Evolutionary conservation across 2,329 filamentous ascomycete species (phyloP).

Genomic region (Setomelanomma holmii): DNA sequence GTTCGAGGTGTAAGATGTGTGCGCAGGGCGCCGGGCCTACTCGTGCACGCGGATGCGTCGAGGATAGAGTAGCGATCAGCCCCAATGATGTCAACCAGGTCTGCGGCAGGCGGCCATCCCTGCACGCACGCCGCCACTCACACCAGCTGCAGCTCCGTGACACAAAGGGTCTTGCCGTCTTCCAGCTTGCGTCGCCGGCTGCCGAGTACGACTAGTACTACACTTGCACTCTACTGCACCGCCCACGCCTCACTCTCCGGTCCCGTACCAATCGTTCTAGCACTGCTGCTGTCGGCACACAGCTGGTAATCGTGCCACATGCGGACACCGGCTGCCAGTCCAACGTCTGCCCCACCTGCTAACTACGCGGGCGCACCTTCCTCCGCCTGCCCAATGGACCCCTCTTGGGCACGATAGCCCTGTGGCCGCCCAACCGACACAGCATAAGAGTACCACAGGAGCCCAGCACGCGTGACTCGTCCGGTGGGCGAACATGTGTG

Average conservation of each 20-base stretch:
- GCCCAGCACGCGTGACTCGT: slow-evolving; percentile 19
- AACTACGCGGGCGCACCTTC: slow-evolving; percentile 8
- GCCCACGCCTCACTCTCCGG: neutral
- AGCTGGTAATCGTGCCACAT: neutral
- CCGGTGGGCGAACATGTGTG: slow-evolving; percentile 9
- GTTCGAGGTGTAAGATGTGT: neutral
- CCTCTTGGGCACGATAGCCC: slow-evolving; percentile 17
- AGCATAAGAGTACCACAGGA: neutral
- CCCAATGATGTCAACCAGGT: neutral
- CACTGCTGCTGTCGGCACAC: neutral
- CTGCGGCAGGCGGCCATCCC: slow-evolving; percentile 1
- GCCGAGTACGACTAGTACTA: too few species aligned
- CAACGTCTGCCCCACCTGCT: slow-evolving; percentile 15
- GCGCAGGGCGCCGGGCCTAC: neutral
- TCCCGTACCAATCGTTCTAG: neutral
- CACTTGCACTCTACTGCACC: neutral
- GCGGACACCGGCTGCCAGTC: slow-evolving; percentile 12
- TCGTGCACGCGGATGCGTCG: neutral
- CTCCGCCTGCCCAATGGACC: slow-evolving; percentile 15
- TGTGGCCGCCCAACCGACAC: slow-evolving; percentile 14
- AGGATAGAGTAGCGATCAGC: neutral
- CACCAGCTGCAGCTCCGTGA: neutral
- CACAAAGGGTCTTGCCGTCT: neutral
- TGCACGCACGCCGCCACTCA: slow-evolving; percentile 1
- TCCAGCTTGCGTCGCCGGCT: neutral